Conservation (phyloP, 2,329 filamentous ascomycete species). For the Pseudocercospora musae region DNA sequence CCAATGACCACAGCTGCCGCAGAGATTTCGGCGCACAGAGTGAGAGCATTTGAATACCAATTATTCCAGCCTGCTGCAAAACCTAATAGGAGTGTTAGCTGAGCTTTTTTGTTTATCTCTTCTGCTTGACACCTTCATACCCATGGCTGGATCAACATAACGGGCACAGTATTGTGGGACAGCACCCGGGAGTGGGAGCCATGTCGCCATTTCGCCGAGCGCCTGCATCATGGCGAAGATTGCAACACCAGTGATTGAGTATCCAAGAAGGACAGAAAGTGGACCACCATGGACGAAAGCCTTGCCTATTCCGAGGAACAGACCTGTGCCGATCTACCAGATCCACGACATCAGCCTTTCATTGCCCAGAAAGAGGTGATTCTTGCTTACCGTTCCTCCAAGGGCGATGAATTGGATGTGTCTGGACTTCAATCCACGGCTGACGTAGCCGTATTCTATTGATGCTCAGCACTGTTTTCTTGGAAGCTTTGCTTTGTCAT, state of each 20-base stretch:
- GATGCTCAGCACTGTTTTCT: neutral
- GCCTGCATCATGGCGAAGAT: slow-evolving; percentile 41
- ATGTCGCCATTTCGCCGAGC: slow-evolving; percentile 43
- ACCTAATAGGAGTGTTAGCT: neutral
- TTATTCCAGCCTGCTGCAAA: slow-evolving; percentile 35
- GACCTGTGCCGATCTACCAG: slow-evolving; percentile 48
- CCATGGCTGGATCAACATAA: slow-evolving; percentile 34
- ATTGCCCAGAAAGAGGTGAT: neutral
- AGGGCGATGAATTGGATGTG: slow-evolving; percentile 61
- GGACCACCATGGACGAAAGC: slow-evolving; percentile 16
- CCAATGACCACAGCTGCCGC: slow-evolving; percentile 64
- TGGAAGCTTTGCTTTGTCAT: too few species aligned
- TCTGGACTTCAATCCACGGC: slow-evolving; percentile 51
- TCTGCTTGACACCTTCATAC: neutral
- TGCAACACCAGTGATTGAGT: slow-evolving; percentile 35
- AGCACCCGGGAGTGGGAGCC: slow-evolving; percentile 36
- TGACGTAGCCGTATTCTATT: slow-evolving; percentile 49
- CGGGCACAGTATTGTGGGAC: slow-evolving; percentile 36
- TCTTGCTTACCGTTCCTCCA: slow-evolving; percentile 34
- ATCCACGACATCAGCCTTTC: neutral
- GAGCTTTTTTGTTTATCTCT: neutral
- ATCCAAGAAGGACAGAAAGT: slow-evolving; percentile 31
- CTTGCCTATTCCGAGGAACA: slow-evolving; percentile 21
- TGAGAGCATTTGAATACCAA: slow-evolving; percentile 43
- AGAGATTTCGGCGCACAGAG: slow-evolving; percentile 58